A percentile compares a stretch with the other conserved stretches of the same genome.
phyloP scores from a whole-genome alignment of 768 basidiomycete species.

The Lentinus brumalis region DNA sequence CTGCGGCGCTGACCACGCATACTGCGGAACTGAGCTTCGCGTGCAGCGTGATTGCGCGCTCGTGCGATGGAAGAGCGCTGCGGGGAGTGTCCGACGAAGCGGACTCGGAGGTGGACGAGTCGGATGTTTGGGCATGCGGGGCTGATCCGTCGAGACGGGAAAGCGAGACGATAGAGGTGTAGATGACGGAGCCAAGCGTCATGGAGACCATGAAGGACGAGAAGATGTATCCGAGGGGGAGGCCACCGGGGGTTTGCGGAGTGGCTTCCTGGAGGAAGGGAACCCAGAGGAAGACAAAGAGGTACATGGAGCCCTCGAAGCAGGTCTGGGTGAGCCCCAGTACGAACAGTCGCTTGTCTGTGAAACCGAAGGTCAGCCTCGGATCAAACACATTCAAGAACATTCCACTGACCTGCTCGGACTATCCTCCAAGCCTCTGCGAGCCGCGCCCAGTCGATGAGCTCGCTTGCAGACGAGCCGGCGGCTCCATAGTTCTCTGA shows the following conservation, averaged over 20 bases:
- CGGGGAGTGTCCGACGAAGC: not conserved
- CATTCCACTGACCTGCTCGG: constrained; percentile 5
- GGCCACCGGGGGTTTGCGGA: constrained; percentile 28
- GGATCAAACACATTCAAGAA: not conserved
- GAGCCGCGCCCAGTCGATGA: constrained; percentile 56
- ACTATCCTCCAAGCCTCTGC: constrained; percentile 61
- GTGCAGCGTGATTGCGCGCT: constrained; percentile 57
- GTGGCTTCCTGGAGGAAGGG: constrained; percentile 70
- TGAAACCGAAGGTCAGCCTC: not conserved
- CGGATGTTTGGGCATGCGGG: not conserved
- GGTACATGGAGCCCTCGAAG: constrained; percentile 85
- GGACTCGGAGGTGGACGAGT: not conserved
- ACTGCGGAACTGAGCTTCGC: constrained; percentile 67
- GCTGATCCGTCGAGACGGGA: constrained; percentile 20
- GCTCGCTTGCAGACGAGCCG: constrained; percentile 13
- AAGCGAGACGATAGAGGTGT: constrained; percentile 48
- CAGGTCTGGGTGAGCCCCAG: constrained; percentile 77
- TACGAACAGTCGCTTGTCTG: constrained; percentile 63
- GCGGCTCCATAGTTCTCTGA: constrained; percentile 64
- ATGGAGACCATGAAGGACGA: constrained; percentile 81
- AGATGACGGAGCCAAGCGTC: constrained; percentile 77
- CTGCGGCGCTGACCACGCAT: constrained; percentile 58
- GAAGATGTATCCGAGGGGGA: constrained; percentile 80
- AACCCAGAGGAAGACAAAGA: constrained; percentile 85
- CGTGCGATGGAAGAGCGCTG: constrained; percentile 13